phyloP scores from a whole-genome alignment of 2,329 filamentous ascomycete genomes.

The Bipolaris gigantea region DNA sequence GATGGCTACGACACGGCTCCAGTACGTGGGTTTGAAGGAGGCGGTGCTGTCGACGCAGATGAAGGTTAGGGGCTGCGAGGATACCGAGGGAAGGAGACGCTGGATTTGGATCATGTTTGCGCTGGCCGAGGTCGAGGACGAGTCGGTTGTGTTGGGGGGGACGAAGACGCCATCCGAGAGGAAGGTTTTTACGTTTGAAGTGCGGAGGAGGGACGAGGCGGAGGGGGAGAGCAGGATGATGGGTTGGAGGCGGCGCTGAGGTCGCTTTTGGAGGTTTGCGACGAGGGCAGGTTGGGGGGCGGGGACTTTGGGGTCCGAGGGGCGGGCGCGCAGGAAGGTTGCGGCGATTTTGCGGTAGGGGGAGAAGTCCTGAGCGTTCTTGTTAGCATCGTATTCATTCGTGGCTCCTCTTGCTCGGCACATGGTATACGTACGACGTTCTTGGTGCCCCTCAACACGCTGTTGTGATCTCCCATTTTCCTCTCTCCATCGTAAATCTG shows the following conservation, averaged over 20 bases:
- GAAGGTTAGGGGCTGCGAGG: slow-evolving; percentile 78
- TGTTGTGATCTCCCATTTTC: slow-evolving; percentile 90
- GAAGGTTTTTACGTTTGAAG: slow-evolving; percentile 95
- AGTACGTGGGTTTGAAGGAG: slow-evolving; percentile 97
- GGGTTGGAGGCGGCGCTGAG: slow-evolving; percentile 60
- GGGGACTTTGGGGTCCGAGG: slow-evolving; percentile 45
- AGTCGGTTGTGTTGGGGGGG: slow-evolving; percentile 66
- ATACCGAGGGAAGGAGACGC: slow-evolving; percentile 70
- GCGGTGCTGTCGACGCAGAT: slow-evolving; percentile 92
- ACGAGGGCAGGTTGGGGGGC: slow-evolving; percentile 40
- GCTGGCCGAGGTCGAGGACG: slow-evolving; percentile 59
- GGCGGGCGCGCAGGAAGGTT: slow-evolving; percentile 66
- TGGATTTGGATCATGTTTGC: slow-evolving; percentile 81
- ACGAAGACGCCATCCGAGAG: slow-evolving; percentile 82
- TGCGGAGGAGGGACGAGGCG: slow-evolving; percentile 88
- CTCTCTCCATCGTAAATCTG: slow-evolving; percentile 92
- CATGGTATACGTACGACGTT: slow-evolving; percentile 65
- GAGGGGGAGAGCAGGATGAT: slow-evolving; percentile 98
- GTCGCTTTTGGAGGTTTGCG: slow-evolving; percentile 47
- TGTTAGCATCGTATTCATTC: slow-evolving; percentile 15
- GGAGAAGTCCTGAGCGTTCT: slow-evolving; percentile 75
- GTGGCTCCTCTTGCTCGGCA: background rate
- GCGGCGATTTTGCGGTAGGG: slow-evolving; percentile 85
- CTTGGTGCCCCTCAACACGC: slow-evolving; percentile 81
- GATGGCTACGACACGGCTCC: slow-evolving; percentile 90